phyloP scores from a whole-genome alignment of 148 eudicot species.

The Vaccinium darrowii region DNA sequence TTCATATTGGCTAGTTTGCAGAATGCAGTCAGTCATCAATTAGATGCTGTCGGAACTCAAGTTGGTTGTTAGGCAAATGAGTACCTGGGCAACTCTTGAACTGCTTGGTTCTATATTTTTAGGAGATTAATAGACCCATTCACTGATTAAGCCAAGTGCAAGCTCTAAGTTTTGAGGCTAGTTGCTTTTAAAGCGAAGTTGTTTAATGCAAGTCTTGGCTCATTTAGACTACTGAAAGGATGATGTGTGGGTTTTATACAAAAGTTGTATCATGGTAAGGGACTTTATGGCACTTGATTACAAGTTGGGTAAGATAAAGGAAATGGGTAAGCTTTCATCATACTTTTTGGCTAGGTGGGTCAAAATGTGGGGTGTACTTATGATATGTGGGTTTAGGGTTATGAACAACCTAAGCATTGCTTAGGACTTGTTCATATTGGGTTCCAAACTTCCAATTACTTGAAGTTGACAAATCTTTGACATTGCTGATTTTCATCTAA shows the following conservation, averaged over 20 bases:
- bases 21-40: not conserved
- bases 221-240: not conserved
- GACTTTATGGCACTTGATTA: not conserved
- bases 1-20: not conserved
- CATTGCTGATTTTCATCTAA: not conserved
- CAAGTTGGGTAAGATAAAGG: not conserved
- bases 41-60: not conserved
- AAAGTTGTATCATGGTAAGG: not conserved
- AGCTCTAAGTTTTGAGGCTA: not conserved
- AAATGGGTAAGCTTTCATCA: not conserved
- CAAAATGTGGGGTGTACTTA: not conserved
- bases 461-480: not conserved
- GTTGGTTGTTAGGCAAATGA: not conserved
- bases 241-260: not conserved
- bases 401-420: conserved; percentile 1
- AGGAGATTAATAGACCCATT: not conserved
- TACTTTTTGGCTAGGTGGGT: not conserved
- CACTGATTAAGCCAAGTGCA: not conserved
- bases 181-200: not conserved
- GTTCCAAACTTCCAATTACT: not conserved
- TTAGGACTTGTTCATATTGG: not conserved
- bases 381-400: not conserved
- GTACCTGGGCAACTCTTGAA: not conserved
- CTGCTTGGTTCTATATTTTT: not conserved
- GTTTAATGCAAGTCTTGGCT: not conserved